Evolutionary conservation across 2,329 filamentous ascomycete species (phyloP), one percentile per base, ranked within the genome.

Genomic region (Botrytis tulipae): DNA sequence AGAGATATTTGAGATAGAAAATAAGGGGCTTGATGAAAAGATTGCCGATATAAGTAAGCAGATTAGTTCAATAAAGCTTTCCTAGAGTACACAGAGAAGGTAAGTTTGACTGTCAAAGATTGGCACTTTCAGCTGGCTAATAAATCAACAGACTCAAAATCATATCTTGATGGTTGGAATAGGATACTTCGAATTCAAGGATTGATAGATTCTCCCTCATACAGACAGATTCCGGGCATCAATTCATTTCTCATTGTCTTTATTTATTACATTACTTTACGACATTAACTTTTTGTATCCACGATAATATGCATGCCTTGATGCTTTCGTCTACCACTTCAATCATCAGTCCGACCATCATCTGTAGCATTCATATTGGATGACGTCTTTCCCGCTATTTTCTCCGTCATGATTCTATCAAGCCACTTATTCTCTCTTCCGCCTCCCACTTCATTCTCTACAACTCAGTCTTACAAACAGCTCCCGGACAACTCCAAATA

Each of bases 11-110:
- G n/a, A 32, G 12, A 65, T 46, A 22, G n/a, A 65, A 65, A 18
- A 4, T n/a, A 14, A 0, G 20, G 18, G 1, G 9, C n/a, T 14
- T 2, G n/a, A 46, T 46, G 8, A 25, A 46, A 1, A 1, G 0
- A 32, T 65, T 7, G 16, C 2, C n/a, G n/a, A 46, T 4, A 22
- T 46, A 22, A 10, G 5, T 6, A 25, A 35, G 1, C 62, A 46
- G n/a, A 12, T 65, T 1, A 35, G 5, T 22, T 22, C n/a, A 65
- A 35, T 65, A 1, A 46, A 16, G 0, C 16, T 46, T 35, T 7
- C 14, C 20, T 46, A 35, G 25, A 10, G 3, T 42, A 7, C 18
- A 5, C 29, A 16, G 16, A 32, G 7, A 1, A 46, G n/a, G 62
- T 46, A 16, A 16, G 29, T 65, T 46, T 22, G 2, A 4, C 1